Evolutionary conservation across 2,329 filamentous ascomycete species (phyloP).

Genomic region (Arthrobotrys iridis): DNA sequence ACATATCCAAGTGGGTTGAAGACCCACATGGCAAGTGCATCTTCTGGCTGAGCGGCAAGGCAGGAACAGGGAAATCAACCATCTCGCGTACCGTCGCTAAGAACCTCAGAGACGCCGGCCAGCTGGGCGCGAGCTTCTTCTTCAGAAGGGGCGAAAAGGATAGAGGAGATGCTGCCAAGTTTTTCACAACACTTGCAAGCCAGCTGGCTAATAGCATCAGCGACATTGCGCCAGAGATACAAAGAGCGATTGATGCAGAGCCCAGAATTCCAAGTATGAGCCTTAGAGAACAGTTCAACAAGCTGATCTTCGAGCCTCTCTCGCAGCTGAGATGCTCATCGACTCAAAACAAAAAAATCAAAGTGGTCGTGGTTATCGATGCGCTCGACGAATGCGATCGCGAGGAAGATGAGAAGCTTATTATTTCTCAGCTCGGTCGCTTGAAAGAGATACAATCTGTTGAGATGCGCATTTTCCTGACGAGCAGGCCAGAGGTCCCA

Average conservation of each 20-base stretch:
- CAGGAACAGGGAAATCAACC: conserved; percentile 57
- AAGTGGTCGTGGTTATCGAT: conserved; percentile 59
- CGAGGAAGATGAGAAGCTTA: conserved; percentile 58
- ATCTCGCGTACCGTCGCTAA: conserved; percentile 19
- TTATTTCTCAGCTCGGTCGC: conserved; percentile 59
- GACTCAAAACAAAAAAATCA: background rate
- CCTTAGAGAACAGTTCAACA: conserved; percentile 62
- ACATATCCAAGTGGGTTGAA: conserved; percentile 51
- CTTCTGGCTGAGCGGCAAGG: conserved; percentile 61
- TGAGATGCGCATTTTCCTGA: conserved; percentile 61
- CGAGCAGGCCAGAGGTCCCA: conserved; percentile 63
- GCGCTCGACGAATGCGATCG: conserved; percentile 61
- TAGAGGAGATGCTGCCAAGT: background rate
- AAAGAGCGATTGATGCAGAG: background rate
- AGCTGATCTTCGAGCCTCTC: conserved; percentile 62
- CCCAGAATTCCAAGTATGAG: conserved; percentile 52
- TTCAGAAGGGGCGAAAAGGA: conserved; percentile 16
- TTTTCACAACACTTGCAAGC: conserved; percentile 17
- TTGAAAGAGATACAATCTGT: conserved; percentile 31
- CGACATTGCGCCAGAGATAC: background rate
- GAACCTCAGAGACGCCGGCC: background rate
- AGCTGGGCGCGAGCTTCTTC: conserved; percentile 4
- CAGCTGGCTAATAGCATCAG: background rate
- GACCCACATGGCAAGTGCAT: conserved; percentile 46
- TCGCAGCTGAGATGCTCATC: conserved; percentile 12